These are phyloP conservation scores for Daldinia sp. DNA, from an alignment of 2,329 filamentous ascomycete genomes.

Conservation along the genomic window DNA sequence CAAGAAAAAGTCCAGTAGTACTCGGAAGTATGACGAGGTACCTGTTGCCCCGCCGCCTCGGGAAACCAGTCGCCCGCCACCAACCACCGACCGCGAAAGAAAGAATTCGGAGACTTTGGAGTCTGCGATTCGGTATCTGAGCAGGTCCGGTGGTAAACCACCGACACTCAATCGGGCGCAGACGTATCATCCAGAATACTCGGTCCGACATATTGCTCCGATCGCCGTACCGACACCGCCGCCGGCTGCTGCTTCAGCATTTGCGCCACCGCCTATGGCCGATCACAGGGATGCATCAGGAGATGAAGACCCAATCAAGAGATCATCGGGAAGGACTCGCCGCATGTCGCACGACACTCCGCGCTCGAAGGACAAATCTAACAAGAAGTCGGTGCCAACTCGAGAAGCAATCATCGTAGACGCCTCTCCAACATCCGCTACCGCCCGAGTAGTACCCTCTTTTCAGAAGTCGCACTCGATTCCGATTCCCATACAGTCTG, in stretches of 20 bases:
- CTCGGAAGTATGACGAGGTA: slow-evolving; percentile 47
- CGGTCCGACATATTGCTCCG: slow-evolving; percentile 33
- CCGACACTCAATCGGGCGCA: slow-evolving; percentile 41
- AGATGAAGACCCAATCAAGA: slow-evolving; percentile 46
- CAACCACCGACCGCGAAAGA: slow-evolving; percentile 41
- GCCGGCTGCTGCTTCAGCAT: slow-evolving; percentile 43
- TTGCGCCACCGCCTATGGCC: slow-evolving; percentile 45
- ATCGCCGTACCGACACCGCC: slow-evolving; percentile 52
- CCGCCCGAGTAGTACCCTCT: slow-evolving; percentile 34
- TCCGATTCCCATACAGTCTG: slow-evolving; percentile 30
- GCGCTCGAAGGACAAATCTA: slow-evolving; percentile 49
- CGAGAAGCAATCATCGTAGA: slow-evolving; percentile 44
- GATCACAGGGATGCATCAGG: slow-evolving; percentile 34
- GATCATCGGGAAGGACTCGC: slow-evolving; percentile 46
- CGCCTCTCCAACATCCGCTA: slow-evolving; percentile 19
- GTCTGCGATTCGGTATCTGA: slow-evolving; percentile 48
- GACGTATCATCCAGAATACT: slow-evolving; percentile 43
- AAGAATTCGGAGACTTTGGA: slow-evolving; percentile 49
- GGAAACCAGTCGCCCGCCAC: slow-evolving; percentile 31
- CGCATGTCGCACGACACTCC: slow-evolving; percentile 50
- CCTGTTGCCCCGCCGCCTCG: slow-evolving; percentile 16
- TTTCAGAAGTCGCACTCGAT: slow-evolving; percentile 43
- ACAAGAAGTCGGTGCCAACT: slow-evolving; percentile 46
- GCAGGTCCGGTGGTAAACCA: slow-evolving; percentile 46
- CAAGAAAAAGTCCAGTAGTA: slow-evolving; percentile 49